phyloP scores from a whole-genome alignment of 2,329 filamentous ascomycete species.

The Chaetomium sp. region DNA sequence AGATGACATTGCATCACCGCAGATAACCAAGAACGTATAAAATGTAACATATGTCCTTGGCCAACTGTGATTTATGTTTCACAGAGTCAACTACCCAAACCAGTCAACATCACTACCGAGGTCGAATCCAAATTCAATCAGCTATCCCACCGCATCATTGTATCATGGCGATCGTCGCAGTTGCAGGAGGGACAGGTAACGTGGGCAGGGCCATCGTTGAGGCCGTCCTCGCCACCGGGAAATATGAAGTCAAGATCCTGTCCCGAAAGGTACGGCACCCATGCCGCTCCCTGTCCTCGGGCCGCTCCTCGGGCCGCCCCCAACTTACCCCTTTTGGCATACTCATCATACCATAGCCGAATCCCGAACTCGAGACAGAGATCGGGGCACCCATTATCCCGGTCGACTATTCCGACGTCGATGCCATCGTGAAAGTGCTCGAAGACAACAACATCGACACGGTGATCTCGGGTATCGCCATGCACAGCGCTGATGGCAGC shows the following conservation, averaged over 20 bases:
- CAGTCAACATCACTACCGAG: neutral
- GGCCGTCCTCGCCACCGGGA: slow-evolving; percentile 40
- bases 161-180: slow-evolving; percentile 47
- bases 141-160: slow-evolving; percentile 6
- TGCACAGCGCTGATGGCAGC: slow-evolving; percentile 36
- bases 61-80: neutral
- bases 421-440: slow-evolving; percentile 33
- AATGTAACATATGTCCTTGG: neutral
- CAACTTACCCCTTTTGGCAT: neutral
- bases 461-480: slow-evolving; percentile 47
- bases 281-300: slow-evolving; percentile 10
- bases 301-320: slow-evolving; percentile 8
- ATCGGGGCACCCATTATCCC: slow-evolving; percentile 35
- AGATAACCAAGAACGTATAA: neutral
- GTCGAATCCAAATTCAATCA: neutral
- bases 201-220: slow-evolving; percentile 52
- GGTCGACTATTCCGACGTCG: slow-evolving; percentile 38
- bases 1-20: no score
- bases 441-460: slow-evolving; percentile 47
- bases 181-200: slow-evolving; percentile 51
- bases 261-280: slow-evolving; percentile 43
- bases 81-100: neutral
- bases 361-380: slow-evolving; percentile 26
- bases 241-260: slow-evolving; percentile 46
- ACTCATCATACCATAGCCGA: neutral